Evolutionary conservation across 176 grass and related monocot species (phyloP).

Genomic region (Juncus effusus): DNA sequence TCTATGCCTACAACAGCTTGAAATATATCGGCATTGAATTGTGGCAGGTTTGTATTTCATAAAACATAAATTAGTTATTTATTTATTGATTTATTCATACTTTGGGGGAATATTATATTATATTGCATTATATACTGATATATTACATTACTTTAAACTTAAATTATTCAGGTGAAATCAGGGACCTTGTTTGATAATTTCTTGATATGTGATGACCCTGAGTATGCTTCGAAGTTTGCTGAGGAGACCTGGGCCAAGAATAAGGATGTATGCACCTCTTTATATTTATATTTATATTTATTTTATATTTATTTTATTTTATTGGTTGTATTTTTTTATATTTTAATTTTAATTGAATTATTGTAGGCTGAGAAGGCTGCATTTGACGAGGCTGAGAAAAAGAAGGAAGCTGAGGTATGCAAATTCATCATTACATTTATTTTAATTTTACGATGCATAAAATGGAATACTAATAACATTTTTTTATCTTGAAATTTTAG

Average conservation of each 20-base stretch:
- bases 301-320: background rate
- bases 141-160: background rate
- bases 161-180: constrained; percentile 66
- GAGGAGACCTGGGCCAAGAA: constrained; percentile 81
- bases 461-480: constrained; percentile 2
- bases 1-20: constrained; percentile 73
- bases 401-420: constrained; percentile 74
- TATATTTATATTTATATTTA: background rate
- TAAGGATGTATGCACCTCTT: constrained; percentile 54
- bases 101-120: too few species aligned
- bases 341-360: background rate
- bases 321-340: background rate
- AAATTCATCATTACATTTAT: background rate
- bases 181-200: constrained; percentile 90
- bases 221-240: constrained; percentile 62
- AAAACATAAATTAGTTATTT: background rate
- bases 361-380: constrained; percentile 85
- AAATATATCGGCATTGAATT: constrained; percentile 97
- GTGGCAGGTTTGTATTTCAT: constrained; percentile 58
- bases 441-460: too few species aligned
- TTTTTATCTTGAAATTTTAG: background rate
- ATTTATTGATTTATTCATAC: background rate
- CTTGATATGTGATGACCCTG: constrained; percentile 72
- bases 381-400: constrained; percentile 91
- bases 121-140: too few species aligned